These are phyloP conservation scores for Metarhizium sp. DNA, from an alignment of 2,329 filamentous ascomycete genomes.

Conservation along the genomic window DNA sequence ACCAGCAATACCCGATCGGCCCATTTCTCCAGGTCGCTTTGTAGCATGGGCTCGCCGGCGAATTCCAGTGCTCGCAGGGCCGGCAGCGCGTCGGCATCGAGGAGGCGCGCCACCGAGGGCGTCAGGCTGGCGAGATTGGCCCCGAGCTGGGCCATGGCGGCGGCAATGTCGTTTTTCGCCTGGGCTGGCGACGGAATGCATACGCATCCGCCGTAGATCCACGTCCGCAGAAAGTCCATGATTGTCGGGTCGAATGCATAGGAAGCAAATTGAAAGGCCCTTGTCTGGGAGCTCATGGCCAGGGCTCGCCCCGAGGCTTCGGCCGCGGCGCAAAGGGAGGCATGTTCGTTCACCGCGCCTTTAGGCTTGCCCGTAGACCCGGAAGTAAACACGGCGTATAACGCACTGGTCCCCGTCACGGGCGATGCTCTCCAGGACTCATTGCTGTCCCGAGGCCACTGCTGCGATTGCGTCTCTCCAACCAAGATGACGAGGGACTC, in stretches of 20 bases:
- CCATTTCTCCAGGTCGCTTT: slow-evolving; percentile 4
- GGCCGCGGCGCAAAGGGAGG: slow-evolving; percentile 2
- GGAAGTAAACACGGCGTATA: slow-evolving; percentile 13
- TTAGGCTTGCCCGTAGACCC: slow-evolving; percentile 14
- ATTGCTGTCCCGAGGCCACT: neutral
- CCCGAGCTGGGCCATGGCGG: slow-evolving; percentile 3
- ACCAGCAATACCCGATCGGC: slow-evolving; percentile 2
- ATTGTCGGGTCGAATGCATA: neutral
- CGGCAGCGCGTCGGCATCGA: slow-evolving; percentile 1
- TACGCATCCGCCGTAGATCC: slow-evolving; percentile 3
- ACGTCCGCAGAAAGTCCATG: neutral
- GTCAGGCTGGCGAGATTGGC: slow-evolving; percentile 7
- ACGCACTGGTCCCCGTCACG: no score
- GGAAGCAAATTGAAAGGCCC: slow-evolving; percentile 9
- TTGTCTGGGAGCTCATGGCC: neutral
- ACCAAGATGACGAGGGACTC: no score
- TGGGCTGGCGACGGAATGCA: slow-evolving; percentile 6
- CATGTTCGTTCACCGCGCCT: slow-evolving; percentile 12
- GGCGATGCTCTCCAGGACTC: neutral
- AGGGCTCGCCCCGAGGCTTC: neutral
- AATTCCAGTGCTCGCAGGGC: slow-evolving; percentile 5
- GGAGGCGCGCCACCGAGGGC: slow-evolving; percentile 6
- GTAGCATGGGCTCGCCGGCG: slow-evolving; percentile 20
- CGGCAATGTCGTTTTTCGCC: slow-evolving; percentile 6
- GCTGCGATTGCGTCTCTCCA: no score